Base-by-base conservation (phyloP, 73 alveolate species). In the Paramecium pentaurelia region DNA sequence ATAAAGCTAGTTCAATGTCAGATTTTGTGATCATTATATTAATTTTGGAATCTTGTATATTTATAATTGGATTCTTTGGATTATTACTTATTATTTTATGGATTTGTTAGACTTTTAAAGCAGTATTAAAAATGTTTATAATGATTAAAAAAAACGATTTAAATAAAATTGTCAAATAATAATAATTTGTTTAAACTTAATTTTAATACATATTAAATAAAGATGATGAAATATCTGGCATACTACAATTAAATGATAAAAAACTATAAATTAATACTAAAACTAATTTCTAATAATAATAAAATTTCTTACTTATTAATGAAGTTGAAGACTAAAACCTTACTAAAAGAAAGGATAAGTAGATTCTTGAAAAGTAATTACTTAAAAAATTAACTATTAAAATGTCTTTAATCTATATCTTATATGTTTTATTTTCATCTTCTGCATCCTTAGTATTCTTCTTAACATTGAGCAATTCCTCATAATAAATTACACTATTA, bases 81-180 rank as follows among this genome's bases (percentile, higher is more conserved):
- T 38, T 75, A 38, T 42, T 75, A n/a, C 36, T 75, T 0, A 75
- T 75, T 18, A 75, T 75, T 12, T 75, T 75, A n/a, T 75, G 88
- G 88, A 75, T 75, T 36, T 75, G 88, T 75, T 28, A 75, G 68
- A 75, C 88, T 4, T 75, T n/a, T 38, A 75, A 42, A 9, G 88
- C 88, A 38, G 88, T 75, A 6, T 10, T 75, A 36, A 75, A 42
- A 75, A 38, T 75, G 60, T 75, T 75, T 34, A 75, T 75, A 1
- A 75, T 38, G 60, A 75, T 75, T 6, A 75, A 75, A 10, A 75
- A 75, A 36, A 75, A 75, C 60, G 88, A 75, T 75, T 34, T 75
- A 36, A 38, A 38, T 27, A 75, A 75, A 22, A 75, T 75, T 75
- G 60, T 36, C n/a, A 75, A 42, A 75, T 38, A 75, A 75, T 42